Base-by-base conservation (phyloP, 345 rosid genomes). In the Cardamine occulta region DNA sequence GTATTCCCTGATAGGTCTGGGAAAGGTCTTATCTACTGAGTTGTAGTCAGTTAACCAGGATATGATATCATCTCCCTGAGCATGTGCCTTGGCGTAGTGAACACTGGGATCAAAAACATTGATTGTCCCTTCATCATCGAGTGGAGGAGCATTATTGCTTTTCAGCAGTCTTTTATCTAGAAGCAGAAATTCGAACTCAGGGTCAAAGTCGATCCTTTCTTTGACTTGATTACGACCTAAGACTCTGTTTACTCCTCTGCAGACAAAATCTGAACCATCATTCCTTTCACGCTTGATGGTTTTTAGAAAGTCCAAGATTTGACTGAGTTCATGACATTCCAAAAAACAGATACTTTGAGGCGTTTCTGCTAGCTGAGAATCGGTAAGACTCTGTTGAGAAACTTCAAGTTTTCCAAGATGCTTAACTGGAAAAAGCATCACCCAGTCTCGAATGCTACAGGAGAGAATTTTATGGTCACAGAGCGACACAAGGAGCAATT, bases 331-430 rank as follows among this genome's bases (percentile, higher is more conserved):
- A 14, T 40, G 51, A 28, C 53, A 4, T 28, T 19, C 72, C 70
- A 77, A 17, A 71, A 77, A 70, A 31, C 80, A 63, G 47, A 77
- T 56, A 12, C 72, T 70, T 26, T 71, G 80, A 64, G 76, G 76
- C 18, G 72, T 56, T 18, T 55, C 72, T 19, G 19, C 1, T 55
- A 76, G 28, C 23, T 15, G 58, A 23, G 2, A 70, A 23, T 63
- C 66, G 0, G 5, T 18, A 32, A 70, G 13, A 54, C 24, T 53
- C 67, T 55, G 32, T 49, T 55, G 4, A 12, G 75, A 71, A 71
- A 70, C 72, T 34, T 14, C 76, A 64, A 64, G 21, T 23, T 35
- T 49, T 14, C 4, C 53, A 53, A 76, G 72, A 64, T 63, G 15
- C 32, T 56, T 15, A 32, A 14, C 2, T 11, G 39, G 32, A 24